Base-by-base conservation (phyloP, 1,284 basidiomycete species). In the Pseudozyma thailandica region DNA sequence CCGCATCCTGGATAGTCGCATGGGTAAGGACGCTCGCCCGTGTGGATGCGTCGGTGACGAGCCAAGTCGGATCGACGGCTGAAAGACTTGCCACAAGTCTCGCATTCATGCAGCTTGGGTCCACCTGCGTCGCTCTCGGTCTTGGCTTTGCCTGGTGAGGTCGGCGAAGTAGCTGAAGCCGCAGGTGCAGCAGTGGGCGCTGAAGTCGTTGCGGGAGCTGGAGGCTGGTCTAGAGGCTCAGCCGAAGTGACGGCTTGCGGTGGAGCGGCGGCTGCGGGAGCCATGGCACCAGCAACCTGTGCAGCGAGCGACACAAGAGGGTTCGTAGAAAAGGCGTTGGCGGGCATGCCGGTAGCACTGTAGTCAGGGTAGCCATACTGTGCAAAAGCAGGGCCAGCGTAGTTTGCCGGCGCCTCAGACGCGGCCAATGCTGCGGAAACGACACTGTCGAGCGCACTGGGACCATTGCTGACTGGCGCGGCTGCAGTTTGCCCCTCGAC, bases 11-110 rank as follows among this genome's bases (percentile, higher is more conserved):
- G 83, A 74, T 91, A 87, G 30, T 80, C 74, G 72, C 83, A 84
- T 7, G 80, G 82, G 53, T 91, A 93, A 3, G 92, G 92, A 47
- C 92, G 88, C 82, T 94, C 92, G 27, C 92, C 92, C 0, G 92
- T 93, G 79, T 94, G 92, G 84, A 93, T 93, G 50, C 91, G 88
- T 86, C 89, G 90, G 81, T 94, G 92, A 18, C 80, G 69, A 15
- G 79, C 79, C 31, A 82, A 54, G 45, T 82, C 80, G 13, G 80
- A 82, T 27, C 80, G 61, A 30, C 80, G 71, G 52, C 78, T 80
- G 52, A 82, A 82, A 16, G 79, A 77, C 68, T 82, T 82, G 45
- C 61, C 71, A 52, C 80, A 82, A 13, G 73, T 69, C 50, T 79
- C 80, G 60, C 79, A 82, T 28, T 74, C 75, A 54, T 82, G 80